Conservation (phyloP, 352 stramenopile genomes). For the Paralagenidium karlingii region DNA sequence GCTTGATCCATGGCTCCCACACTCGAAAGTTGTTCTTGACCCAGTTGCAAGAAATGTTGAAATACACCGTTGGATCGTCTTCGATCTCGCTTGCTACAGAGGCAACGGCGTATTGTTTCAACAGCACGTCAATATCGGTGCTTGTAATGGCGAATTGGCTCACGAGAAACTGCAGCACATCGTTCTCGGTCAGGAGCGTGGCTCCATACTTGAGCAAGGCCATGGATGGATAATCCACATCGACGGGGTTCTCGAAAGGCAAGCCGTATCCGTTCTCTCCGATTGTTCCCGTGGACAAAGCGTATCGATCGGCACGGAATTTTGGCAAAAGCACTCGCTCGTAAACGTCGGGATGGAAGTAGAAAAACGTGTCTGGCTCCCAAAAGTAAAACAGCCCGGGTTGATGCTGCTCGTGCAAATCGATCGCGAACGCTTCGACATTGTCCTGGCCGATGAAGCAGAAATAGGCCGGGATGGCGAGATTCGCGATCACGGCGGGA, state of each 20-base stretch:
- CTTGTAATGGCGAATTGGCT: not conserved
- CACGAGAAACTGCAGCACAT: not conserved
- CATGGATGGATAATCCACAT: slow-evolving; percentile 24
- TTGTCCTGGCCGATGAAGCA: slow-evolving; percentile 37
- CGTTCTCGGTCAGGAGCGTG: no score
- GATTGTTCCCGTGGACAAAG: slow-evolving; percentile 16
- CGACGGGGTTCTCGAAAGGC: slow-evolving; percentile 23
- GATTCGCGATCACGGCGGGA: slow-evolving; percentile 26
- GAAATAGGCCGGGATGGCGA: slow-evolving; percentile 41
- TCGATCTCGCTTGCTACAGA: not conserved
- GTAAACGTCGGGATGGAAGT: slow-evolving; percentile 17
- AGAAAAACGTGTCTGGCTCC: slow-evolving; percentile 32
- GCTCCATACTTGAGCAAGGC: no score
- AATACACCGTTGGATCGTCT: no score
- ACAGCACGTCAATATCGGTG: slow-evolving; percentile 20
- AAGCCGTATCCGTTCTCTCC: slow-evolving; percentile 34
- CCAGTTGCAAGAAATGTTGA: slow-evolving; percentile 19
- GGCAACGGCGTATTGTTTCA: slow-evolving; percentile 2
- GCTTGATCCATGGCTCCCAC: slow-evolving; percentile 15
- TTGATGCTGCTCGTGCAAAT: slow-evolving; percentile 7
- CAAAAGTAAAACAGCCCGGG: slow-evolving; percentile 42
- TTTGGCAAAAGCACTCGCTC: slow-evolving; percentile 28
- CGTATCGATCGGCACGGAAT: slow-evolving; percentile 13
- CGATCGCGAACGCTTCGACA: slow-evolving; percentile 17
- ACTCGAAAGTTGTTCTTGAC: slow-evolving; percentile 11